phyloP scores from a whole-genome alignment of 495 filamentous ascomycete genomes.

The Talaromyces thailandensis region DNA sequence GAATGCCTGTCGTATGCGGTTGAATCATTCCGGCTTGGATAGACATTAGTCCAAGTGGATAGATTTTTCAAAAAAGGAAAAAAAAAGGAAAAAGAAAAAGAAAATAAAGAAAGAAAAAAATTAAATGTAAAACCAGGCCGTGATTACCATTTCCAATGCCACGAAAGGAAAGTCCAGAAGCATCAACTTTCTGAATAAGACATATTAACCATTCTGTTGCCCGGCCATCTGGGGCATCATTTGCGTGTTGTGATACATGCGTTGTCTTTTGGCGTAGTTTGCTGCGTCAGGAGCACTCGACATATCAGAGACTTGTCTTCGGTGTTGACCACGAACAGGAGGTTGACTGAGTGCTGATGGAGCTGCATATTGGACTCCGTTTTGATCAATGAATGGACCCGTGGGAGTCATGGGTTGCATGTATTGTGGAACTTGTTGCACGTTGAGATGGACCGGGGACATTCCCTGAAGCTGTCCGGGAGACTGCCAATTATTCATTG shows the following conservation, averaged over 20 bases:
- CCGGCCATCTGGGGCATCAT: slow-evolving; percentile 6
- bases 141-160: neutral
- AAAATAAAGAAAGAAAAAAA: no score
- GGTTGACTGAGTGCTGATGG: slow-evolving; percentile 38
- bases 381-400: slow-evolving; percentile 41
- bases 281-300: slow-evolving; percentile 44
- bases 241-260: slow-evolving; percentile 39
- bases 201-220: slow-evolving; percentile 1
- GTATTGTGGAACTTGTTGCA: slow-evolving; percentile 43
- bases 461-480: slow-evolving; percentile 58
- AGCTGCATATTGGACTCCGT: slow-evolving; percentile 43
- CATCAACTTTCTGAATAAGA: neutral
- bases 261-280: slow-evolving; percentile 51
- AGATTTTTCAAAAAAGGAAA: neutral
- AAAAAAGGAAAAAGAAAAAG: no score
- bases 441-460: slow-evolving; percentile 44
- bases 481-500: slow-evolving; percentile 64
- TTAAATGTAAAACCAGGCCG: neutral
- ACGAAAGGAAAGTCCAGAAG: neutral
- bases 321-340: slow-evolving; percentile 37
- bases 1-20: neutral
- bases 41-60: neutral
- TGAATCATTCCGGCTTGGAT: neutral
- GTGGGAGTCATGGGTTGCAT: slow-evolving; percentile 34
- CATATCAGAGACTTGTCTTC: slow-evolving; percentile 62